These are phyloP conservation scores for Tetrapisispora iriomotensis DNA, from an alignment of 805 yeast genomes.

Conservation along the genomic window DNA sequence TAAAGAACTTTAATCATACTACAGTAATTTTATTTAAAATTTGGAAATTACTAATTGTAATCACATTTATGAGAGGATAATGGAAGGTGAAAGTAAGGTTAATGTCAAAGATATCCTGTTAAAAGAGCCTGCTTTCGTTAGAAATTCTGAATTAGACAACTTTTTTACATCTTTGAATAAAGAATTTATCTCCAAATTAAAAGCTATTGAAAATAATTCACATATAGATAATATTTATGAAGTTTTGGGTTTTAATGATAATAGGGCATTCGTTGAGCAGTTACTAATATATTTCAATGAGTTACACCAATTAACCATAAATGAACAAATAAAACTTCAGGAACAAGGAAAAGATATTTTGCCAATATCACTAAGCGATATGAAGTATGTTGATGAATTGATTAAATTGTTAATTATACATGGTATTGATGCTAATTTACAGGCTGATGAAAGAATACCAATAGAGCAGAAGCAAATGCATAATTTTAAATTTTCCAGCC, in stretches of 20 bases:
- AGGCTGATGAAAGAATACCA: conserved; percentile 52
- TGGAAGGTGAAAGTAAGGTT: not conserved
- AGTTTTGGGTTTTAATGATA: conserved; percentile 8
- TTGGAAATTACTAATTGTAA: too few species aligned
- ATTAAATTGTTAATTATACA: conserved; percentile 56
- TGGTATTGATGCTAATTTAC: conserved; percentile 60
- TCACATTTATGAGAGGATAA: too few species aligned
- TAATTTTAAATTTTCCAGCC: conserved; percentile 31
- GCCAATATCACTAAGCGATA: conserved; percentile 74
- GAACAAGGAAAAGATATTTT: conserved; percentile 25
- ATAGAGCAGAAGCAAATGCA: conserved; percentile 48
- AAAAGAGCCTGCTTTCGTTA: conserved; percentile 24
- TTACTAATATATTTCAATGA: conserved; percentile 10
- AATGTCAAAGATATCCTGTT: conserved; percentile 9
- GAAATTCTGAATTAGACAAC: conserved; percentile 28
- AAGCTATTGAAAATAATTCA: not conserved
- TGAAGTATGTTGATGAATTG: conserved; percentile 59
- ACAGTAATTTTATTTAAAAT: too few species aligned
- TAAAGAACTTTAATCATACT: too few species aligned
- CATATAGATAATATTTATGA: conserved; percentile 8
- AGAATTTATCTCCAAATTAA: conserved; percentile 10
- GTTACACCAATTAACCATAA: conserved; percentile 9
- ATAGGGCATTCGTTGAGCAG: conserved; percentile 13
- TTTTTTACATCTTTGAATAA: conserved; percentile 19
- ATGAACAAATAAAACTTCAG: conserved; percentile 6